Conservation (phyloP, 768 basidiomycete genomes). For the Mycena kentingensis region DNA sequence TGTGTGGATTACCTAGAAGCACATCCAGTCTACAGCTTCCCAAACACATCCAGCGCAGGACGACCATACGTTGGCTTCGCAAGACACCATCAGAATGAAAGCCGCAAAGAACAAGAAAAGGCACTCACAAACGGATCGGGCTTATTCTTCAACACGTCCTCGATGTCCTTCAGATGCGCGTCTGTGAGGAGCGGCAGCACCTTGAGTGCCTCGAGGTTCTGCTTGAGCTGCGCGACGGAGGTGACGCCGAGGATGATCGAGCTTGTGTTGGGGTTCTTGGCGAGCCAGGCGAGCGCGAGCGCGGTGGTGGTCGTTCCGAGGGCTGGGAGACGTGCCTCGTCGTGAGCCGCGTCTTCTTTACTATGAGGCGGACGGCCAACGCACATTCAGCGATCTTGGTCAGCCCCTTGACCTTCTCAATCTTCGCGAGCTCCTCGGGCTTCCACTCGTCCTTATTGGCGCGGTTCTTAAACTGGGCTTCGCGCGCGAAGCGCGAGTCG, state of each 20-base stretch:
- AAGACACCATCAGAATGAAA: background rate
- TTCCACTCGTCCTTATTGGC: background rate
- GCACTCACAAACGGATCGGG: conserved; percentile 46
- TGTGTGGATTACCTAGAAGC: too few species aligned
- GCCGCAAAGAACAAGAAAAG: too few species aligned
- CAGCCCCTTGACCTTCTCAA: conserved; percentile 68
- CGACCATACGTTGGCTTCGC: conserved; percentile 26
- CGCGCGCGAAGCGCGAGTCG: background rate
- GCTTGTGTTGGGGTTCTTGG: conserved; percentile 63
- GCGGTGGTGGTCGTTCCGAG: conserved; percentile 60
- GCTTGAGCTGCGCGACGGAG: conserved; percentile 60
- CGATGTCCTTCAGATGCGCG: conserved; percentile 65
- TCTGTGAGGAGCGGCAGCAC: conserved; percentile 73
- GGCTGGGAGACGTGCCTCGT: conserved; percentile 44
- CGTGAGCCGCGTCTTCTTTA: background rate
- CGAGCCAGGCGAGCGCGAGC: conserved; percentile 78
- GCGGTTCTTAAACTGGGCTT: background rate
- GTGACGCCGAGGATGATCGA: conserved; percentile 71
- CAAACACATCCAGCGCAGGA: conserved; percentile 26
- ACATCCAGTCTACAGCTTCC: too few species aligned
- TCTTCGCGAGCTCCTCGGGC: conserved; percentile 26
- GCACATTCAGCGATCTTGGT: conserved; percentile 68
- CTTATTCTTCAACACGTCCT: conserved; percentile 62
- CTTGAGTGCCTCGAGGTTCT: conserved; percentile 73
- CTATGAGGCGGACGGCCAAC: conserved; percentile 2